Conservation (phyloP, 2,329 filamentous ascomycete genomes). For the Lachnellula arida region DNA sequence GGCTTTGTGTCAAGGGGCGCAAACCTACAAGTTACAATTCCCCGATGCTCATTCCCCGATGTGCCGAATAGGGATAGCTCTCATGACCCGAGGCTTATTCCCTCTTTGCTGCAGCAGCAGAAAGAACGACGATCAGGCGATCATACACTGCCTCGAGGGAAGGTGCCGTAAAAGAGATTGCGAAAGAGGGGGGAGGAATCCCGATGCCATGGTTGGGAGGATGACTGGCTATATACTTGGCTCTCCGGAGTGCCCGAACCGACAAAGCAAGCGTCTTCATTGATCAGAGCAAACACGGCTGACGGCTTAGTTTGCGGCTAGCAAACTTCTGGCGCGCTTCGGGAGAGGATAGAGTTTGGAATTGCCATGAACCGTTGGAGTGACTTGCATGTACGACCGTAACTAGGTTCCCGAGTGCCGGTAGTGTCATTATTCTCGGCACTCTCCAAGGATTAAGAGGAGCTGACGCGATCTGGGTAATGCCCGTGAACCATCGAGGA, state of each 20-base stretch:
- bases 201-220: conserved; percentile 3
- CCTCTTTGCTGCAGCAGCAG: neutral
- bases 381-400: neutral
- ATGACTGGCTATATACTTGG: neutral
- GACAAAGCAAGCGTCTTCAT: neutral
- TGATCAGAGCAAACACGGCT: neutral
- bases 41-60: neutral
- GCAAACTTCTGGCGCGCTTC: neutral
- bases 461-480: neutral
- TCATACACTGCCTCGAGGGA: neutral
- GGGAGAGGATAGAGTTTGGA: neutral
- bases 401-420: conserved; percentile 1
- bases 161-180: neutral
- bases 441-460: neutral
- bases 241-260: neutral
- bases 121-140: neutral
- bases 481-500: neutral
- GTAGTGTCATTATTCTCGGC: neutral
- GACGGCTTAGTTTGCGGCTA: neutral
- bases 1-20: neutral
- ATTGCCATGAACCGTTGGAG: neutral
- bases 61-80: neutral
- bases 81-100: too few species aligned
- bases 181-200: neutral
- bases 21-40: neutral